Percentiles rank a stretch among this genome's conserved stretches.
phyloP scores from a whole-genome alignment of 2,329 filamentous ascomycete species.

The Fusarium coicis region DNA sequence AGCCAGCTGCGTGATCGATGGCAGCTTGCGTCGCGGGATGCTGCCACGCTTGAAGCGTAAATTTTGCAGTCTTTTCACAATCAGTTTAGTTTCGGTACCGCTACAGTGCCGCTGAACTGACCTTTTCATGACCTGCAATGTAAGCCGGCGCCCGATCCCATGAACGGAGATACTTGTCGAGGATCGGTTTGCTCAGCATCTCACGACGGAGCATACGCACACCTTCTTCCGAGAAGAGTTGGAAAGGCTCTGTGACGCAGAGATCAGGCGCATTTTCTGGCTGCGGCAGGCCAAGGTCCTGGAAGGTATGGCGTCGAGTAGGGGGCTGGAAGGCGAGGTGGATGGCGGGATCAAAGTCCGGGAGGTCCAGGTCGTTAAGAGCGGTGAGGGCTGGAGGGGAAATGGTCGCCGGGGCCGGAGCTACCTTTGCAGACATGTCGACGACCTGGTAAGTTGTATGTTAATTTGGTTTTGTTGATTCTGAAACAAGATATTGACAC shows the following conservation, averaged over 20 bases:
- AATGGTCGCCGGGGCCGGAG: neutral
- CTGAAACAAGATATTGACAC: too few species aligned
- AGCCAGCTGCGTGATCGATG: neutral
- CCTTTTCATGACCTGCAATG: slow-evolving; percentile 1
- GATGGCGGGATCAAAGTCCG: neutral
- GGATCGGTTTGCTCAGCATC: neutral
- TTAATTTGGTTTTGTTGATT: too few species aligned
- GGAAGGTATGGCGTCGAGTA: neutral
- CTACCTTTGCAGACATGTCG: neutral
- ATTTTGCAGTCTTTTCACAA: neutral
- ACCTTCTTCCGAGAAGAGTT: neutral
- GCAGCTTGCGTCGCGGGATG: neutral
- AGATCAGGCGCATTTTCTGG: neutral
- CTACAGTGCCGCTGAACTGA: accelerated
- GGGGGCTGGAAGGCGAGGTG: neutral
- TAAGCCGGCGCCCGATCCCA: neutral
- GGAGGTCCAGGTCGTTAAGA: neutral
- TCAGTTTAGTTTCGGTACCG: accelerated
- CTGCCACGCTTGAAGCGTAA: neutral
- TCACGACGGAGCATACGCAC: neutral
- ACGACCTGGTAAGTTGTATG: neutral
- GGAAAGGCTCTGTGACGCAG: neutral
- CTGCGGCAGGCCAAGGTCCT: neutral
- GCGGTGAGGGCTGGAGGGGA: neutral
- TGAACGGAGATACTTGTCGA: neutral